These are phyloP conservation scores for Penicillium psychrofluorescens DNA, from an alignment of 495 filamentous ascomycete species.

Conservation along the genomic window DNA sequence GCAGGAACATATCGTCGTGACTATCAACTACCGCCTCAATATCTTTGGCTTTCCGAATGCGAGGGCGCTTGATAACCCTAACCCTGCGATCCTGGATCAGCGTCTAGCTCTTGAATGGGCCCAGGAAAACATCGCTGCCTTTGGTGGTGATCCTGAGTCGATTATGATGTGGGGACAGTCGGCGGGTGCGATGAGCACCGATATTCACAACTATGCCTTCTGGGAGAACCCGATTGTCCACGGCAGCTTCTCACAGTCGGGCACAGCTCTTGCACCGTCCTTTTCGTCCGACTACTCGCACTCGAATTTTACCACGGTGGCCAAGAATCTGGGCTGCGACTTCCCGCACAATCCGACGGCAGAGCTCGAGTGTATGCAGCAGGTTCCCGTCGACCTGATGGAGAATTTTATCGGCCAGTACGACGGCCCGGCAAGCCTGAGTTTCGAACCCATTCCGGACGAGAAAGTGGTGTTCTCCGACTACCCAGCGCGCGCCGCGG, in stretches of 20 bases:
- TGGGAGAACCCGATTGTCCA: slow-evolving; percentile 10
- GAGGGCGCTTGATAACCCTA: slow-evolving; percentile 28
- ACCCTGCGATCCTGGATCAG: slow-evolving; percentile 54
- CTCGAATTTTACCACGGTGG: slow-evolving; percentile 36
- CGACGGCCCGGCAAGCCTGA: slow-evolving; percentile 6
- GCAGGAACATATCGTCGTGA: slow-evolving; percentile 46
- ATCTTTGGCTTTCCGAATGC: slow-evolving; percentile 15
- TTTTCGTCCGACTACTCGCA: slow-evolving; percentile 10
- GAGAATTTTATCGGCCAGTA: slow-evolving; percentile 26
- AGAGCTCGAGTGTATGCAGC: slow-evolving; percentile 38
- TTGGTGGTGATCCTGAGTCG: slow-evolving; percentile 50
- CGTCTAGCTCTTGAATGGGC: slow-evolving; percentile 52
- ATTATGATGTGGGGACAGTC: slow-evolving; percentile 37
- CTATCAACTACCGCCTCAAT: slow-evolving; percentile 34
- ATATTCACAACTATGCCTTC: slow-evolving; percentile 14
- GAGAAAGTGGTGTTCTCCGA: slow-evolving; percentile 24
- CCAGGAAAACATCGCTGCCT: slow-evolving; percentile 42
- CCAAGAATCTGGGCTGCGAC: slow-evolving; percentile 34
- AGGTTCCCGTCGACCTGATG: slow-evolving; percentile 27
- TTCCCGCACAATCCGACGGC: slow-evolving; percentile 23
- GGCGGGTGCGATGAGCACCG: slow-evolving; percentile 16
- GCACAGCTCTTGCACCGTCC: slow-evolving; percentile 2
- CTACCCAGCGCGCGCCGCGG: slow-evolving; percentile 23
- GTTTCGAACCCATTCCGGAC: slow-evolving; percentile 9
- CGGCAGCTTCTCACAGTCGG: slow-evolving; percentile 9